Evolutionary conservation across 176 grass and related monocot genomes (phyloP).

Genomic region (Rhipidocladum racemiflorum): DNA sequence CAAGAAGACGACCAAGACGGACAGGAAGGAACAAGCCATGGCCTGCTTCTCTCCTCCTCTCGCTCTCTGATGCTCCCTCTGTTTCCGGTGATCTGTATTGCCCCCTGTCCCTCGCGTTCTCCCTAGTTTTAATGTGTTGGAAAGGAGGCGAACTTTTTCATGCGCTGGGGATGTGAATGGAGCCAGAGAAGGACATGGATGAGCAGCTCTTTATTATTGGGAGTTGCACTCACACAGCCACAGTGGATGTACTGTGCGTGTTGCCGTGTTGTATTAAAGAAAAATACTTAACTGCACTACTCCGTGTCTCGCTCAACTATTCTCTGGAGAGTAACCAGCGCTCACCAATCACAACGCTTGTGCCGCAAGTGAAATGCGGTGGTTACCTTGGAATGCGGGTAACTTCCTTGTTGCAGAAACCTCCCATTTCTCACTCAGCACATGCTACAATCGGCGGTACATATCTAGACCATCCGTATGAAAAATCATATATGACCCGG

Average conservation of each 20-base stretch:
- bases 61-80: background rate
- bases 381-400: background rate
- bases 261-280: background rate
- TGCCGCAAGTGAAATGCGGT: background rate
- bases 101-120: background rate
- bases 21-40: slow-evolving; percentile 39
- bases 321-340: background rate
- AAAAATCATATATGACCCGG: no score
- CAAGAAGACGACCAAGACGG: background rate
- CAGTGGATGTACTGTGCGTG: background rate
- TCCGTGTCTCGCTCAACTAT: background rate
- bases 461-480: no score
- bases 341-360: background rate
- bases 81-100: background rate
- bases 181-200: slow-evolving; percentile 9
- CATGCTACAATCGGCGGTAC: no score
- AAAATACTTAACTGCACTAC: background rate
- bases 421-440: background rate
- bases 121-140: background rate
- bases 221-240: slow-evolving; percentile 20
- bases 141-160: slow-evolving; percentile 40
- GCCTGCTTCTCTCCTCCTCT: background rate
- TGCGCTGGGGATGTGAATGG: slow-evolving; percentile 2
- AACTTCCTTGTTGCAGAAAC: no score
- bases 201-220: slow-evolving; percentile 36